Conservation (phyloP, 805 yeast genomes). For the Starmerella stigmatis region DNA sequence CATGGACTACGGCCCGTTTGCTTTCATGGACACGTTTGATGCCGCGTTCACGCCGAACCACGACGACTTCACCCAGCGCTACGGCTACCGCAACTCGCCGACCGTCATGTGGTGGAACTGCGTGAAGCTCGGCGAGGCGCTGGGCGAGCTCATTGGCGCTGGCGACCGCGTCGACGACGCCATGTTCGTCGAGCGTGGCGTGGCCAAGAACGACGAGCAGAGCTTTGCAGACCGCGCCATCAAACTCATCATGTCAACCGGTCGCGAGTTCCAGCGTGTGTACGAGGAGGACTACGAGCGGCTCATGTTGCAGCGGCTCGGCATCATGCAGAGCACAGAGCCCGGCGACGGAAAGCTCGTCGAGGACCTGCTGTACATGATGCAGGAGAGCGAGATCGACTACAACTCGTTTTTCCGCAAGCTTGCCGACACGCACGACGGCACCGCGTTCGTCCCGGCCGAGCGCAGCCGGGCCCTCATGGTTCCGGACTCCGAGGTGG, state of each 20-base stretch:
- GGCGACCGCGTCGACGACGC: constrained; percentile 45
- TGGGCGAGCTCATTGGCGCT: constrained; percentile 73
- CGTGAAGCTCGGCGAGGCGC: constrained; percentile 68
- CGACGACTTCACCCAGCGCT: constrained; percentile 63
- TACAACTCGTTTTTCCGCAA: constrained; percentile 67
- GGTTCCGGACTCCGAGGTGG: constrained; percentile 30
- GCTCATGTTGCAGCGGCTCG: constrained; percentile 56
- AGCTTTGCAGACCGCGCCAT: constrained; percentile 53
- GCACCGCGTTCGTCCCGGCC: constrained; percentile 29
- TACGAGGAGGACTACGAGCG: constrained; percentile 51
- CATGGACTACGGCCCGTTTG: constrained; percentile 91
- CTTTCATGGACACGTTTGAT: constrained; percentile 75
- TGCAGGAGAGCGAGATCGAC: constrained; percentile 56
- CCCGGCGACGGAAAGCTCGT: constrained; percentile 36
- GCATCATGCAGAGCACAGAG: constrained; percentile 39
- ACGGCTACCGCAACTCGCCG: constrained; percentile 77
- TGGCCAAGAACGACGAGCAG: constrained; percentile 26
- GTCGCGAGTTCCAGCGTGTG: constrained; percentile 52
- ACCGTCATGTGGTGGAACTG: constrained; percentile 88
- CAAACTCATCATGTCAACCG: constrained; percentile 50
- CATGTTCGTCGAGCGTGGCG: constrained; percentile 32
- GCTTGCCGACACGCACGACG: constrained; percentile 30
- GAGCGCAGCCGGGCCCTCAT: constrained; percentile 30
- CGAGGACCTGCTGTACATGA: constrained; percentile 50
- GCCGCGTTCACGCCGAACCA: constrained; percentile 81